Conservation (phyloP, 1,284 basidiomycete species). For the Phellopilus nigrolimitatus region DNA sequence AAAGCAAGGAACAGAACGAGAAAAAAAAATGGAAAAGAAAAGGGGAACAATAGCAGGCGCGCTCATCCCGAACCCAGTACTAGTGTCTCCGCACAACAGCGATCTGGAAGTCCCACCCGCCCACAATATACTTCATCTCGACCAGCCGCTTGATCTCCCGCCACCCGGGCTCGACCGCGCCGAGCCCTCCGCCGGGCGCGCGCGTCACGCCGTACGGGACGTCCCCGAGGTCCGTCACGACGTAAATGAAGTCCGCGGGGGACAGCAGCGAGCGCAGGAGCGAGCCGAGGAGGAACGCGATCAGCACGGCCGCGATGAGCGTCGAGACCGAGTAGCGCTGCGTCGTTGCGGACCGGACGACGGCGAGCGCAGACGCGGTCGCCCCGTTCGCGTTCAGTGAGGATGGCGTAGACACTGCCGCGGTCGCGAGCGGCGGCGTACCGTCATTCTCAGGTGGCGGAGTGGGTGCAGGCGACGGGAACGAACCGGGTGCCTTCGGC, state of each 20-base stretch:
- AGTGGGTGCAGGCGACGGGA: background rate
- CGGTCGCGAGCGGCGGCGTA: background rate
- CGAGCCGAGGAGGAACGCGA: constrained; percentile 89
- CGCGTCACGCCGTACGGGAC: constrained; percentile 16
- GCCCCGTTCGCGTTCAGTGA: background rate
- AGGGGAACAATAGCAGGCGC: background rate
- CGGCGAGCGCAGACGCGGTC: constrained; percentile 7
- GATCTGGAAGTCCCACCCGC: constrained; percentile 79
- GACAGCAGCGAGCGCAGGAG: constrained; percentile 82
- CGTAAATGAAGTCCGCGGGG: constrained; percentile 89
- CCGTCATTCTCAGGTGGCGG: background rate
- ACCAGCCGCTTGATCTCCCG: constrained; percentile 76
- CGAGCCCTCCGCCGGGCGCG: constrained; percentile 34
- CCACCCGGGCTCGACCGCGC: constrained; percentile 53
- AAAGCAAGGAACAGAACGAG: background rate
- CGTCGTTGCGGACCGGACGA: constrained; percentile 5
- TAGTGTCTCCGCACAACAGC: constrained; percentile 72
- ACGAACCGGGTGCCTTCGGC: background rate
- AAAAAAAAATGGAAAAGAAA: constrained; percentile 4
- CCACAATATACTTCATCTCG: constrained; percentile 72
- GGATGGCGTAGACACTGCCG: background rate
- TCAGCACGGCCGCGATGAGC: constrained; percentile 75
- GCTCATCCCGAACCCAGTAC: background rate
- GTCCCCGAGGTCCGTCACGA: constrained; percentile 53
- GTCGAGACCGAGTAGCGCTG: constrained; percentile 48